Percentiles rank a stretch among this genome's conserved stretches.
Evolutionary conservation across 2,329 filamentous ascomycete species (phyloP).

Genomic region (Dactylellina sp.): DNA sequence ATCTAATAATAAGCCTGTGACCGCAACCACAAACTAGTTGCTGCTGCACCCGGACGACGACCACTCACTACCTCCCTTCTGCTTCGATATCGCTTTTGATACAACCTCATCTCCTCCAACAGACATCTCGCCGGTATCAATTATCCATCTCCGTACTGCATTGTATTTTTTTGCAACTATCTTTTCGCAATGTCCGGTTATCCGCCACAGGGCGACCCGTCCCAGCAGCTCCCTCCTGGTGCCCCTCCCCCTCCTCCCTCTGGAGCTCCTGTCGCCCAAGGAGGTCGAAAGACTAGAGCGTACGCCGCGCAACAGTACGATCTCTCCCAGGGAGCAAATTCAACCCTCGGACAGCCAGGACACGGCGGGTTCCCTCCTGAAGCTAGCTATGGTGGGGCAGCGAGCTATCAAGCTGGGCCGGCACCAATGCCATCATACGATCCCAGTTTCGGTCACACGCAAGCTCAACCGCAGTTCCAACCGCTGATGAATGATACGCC

Average conservation of each 20-base stretch:
- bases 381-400: constrained; percentile 67
- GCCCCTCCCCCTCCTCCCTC: constrained; percentile 61
- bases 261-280: constrained; percentile 63
- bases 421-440: constrained; percentile 66
- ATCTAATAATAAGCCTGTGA: too few species aligned
- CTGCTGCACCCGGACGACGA: constrained; percentile 13
- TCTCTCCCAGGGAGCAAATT: constrained; percentile 88
- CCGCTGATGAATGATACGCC: constrained; percentile 61
- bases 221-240: constrained; percentile 64
- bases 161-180: constrained; percentile 24
- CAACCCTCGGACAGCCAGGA: constrained; percentile 67
- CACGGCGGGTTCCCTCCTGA: constrained; percentile 68
- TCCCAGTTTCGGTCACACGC: constrained; percentile 63
- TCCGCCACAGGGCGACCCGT: constrained; percentile 65
- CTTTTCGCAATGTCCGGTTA: constrained; percentile 63
- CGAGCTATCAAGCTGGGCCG: constrained; percentile 60
- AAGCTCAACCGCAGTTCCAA: constrained; percentile 63
- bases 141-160: constrained; percentile 15
- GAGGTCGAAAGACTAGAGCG: constrained; percentile 88
- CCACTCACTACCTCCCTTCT: not conserved
- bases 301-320: constrained; percentile 97
- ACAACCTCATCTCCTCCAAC: constrained; percentile 11
- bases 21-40: constrained; percentile 5
- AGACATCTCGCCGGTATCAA: constrained; percentile 12
- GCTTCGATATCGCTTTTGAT: constrained; percentile 9